These are phyloP conservation scores for Pythium diclinum DNA, from an alignment of 352 stramenopile species.

Conservation along the genomic window DNA sequence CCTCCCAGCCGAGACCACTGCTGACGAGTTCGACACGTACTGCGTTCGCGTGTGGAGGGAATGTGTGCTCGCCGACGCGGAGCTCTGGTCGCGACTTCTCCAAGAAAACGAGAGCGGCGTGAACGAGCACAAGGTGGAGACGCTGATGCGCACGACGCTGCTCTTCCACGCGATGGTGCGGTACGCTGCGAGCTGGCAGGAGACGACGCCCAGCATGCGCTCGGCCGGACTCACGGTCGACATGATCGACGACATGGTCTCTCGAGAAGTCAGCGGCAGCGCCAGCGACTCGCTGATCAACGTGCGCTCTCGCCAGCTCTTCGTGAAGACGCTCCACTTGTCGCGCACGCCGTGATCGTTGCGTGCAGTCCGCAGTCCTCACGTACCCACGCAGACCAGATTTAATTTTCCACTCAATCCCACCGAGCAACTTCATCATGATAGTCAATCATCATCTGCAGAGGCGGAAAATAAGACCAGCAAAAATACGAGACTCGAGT, in stretches of 20 bases:
- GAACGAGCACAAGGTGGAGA: constrained; percentile 64
- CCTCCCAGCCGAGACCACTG: constrained; percentile 31
- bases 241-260: constrained; percentile 61
- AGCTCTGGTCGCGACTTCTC: constrained; percentile 57
- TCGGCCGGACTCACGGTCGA: constrained; percentile 48
- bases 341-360: constrained; percentile 33
- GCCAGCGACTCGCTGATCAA: constrained; percentile 43
- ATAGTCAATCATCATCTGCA: not conserved
- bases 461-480: not conserved
- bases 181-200: constrained; percentile 33
- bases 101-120: constrained; percentile 46
- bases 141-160: constrained; percentile 66
- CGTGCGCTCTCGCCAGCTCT: constrained; percentile 49
- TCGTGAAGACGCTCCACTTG: constrained; percentile 75
- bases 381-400: not conserved
- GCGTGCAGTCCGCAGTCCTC: not conserved
- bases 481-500: not conserved
- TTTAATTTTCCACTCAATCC: not conserved
- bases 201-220: constrained; percentile 19
- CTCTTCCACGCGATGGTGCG: constrained; percentile 61
- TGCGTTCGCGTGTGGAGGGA: constrained; percentile 51
- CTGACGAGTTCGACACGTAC: constrained; percentile 45
- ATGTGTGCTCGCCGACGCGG: constrained; percentile 48
- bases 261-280: constrained; percentile 38
- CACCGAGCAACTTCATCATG: not conserved